Percentiles rank a stretch among this genome's conserved stretches.
Evolutionary conservation across 768 basidiomycete species (phyloP).

Genomic region (Termitomyces sp.): DNA sequence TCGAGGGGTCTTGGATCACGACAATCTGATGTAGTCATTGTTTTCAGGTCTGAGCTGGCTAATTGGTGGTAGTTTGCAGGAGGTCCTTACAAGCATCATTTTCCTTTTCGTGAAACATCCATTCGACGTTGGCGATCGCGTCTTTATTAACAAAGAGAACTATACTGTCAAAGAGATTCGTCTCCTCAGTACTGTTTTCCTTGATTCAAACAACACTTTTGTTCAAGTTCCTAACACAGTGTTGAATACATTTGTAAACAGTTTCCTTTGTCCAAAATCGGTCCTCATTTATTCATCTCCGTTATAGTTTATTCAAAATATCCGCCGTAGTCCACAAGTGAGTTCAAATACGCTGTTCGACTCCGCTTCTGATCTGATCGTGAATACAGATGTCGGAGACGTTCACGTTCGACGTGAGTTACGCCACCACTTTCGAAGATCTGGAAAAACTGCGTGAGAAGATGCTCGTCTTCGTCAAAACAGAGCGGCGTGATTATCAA

Average conservation of each 20-base stretch:
- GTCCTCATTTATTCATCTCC: neutral
- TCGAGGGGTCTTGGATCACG: neutral
- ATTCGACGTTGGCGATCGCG: slow-evolving; percentile 77
- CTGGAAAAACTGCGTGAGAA: slow-evolving; percentile 68
- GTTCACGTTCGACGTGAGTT: slow-evolving; percentile 78
- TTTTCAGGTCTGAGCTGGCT: slow-evolving; percentile 74
- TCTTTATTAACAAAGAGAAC: slow-evolving; percentile 42
- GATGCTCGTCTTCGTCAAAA: slow-evolving; percentile 76
- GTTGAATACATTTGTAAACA: slow-evolving; percentile 45
- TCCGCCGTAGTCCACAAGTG: slow-evolving; percentile 66
- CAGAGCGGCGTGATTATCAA: slow-evolving; percentile 70
- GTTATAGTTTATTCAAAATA: slow-evolving; percentile 60
- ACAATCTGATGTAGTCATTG: neutral
- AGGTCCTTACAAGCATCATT: slow-evolving; percentile 81
- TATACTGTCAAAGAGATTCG: slow-evolving; percentile 89
- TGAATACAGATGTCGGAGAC: slow-evolving; percentile 62
- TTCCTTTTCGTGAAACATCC: slow-evolving; percentile 89
- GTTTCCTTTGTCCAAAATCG: neutral
- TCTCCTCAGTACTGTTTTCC: slow-evolving; percentile 70
- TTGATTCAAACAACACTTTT: slow-evolving; percentile 50
- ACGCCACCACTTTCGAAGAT: slow-evolving; percentile 74
- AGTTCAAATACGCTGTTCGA: slow-evolving; percentile 5
- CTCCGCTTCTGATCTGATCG: neutral
- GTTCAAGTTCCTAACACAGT: slow-evolving; percentile 72
- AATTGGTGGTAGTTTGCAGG: slow-evolving; percentile 75